Evolutionary conservation across 1,284 basidiomycete genomes (phyloP).

Genomic region (Meripilus lineatus): DNA sequence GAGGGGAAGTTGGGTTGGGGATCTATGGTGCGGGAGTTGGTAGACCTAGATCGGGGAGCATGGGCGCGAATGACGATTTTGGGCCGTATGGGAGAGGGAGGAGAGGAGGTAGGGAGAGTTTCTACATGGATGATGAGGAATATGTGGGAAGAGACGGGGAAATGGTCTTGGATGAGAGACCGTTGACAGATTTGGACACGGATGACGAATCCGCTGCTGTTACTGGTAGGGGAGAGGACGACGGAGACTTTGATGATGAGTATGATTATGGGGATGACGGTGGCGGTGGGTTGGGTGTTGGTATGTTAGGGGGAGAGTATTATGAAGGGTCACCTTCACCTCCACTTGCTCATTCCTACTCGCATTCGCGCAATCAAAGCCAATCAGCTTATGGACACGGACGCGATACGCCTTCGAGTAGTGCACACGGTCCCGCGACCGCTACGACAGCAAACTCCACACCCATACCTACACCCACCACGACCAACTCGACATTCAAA

Average conservation of each 20-base stretch:
- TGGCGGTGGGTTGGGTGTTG: conserved; percentile 16
- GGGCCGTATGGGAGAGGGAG: conserved; percentile 48
- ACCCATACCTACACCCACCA: no score
- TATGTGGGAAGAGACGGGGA: conserved; percentile 33
- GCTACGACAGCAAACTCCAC: conserved; percentile 7
- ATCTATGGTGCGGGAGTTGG: conserved; percentile 7
- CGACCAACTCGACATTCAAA: conserved; percentile 15
- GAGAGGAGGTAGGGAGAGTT: conserved; percentile 51
- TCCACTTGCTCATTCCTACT: not conserved
- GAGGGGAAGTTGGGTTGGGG: conserved; percentile 16
- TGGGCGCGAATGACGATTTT: no score
- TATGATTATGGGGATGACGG: conserved; percentile 20
- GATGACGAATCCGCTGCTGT: no score
- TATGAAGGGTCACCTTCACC: conserved; percentile 2
- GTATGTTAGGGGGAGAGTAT: conserved; percentile 9
- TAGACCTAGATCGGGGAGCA: conserved; percentile 51
- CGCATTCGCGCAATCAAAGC: conserved; percentile 1
- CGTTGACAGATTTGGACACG: conserved; percentile 61
- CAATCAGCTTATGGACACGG: conserved; percentile 8
- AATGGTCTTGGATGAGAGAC: conserved; percentile 65
- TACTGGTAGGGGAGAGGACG: no score
- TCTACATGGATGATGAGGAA: conserved; percentile 60
- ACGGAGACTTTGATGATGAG: conserved; percentile 19
- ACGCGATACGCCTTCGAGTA: conserved; percentile 16
- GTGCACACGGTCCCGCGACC: no score